A percentile compares a stretch with the other conserved stretches of the same genome.
Evolutionary conservation across 163 green algal species (phyloP).

Genomic region (Chlorella variabilis): DNA sequence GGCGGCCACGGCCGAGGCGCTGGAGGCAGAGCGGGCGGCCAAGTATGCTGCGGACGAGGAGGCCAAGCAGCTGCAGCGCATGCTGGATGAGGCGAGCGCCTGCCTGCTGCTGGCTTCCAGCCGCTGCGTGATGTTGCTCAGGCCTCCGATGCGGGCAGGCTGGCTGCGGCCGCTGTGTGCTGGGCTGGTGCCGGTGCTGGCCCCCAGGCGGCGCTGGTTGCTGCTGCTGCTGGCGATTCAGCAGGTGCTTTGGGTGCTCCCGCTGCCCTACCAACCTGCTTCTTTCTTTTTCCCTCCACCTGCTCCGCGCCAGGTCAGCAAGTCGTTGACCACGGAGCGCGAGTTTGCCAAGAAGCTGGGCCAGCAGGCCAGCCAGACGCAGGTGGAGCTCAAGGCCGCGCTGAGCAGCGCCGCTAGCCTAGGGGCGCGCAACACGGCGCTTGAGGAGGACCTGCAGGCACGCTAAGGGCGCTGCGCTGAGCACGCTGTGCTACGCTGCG

Average conservation of each 20-base stretch:
- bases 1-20: constrained; percentile 44
- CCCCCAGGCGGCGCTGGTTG: too few species aligned
- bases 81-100: constrained; percentile 42
- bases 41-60: constrained; percentile 59
- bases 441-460: constrained; percentile 21
- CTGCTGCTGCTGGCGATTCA: too few species aligned
- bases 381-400: constrained; percentile 37
- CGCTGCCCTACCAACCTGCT: too few species aligned
- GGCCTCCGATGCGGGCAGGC: too few species aligned
- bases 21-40: constrained; percentile 51
- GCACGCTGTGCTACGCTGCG: not conserved
- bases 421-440: not conserved
- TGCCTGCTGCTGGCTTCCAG: not conserved
- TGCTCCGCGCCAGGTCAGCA: constrained; percentile 36
- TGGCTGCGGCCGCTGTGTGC: too few species aligned
- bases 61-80: constrained; percentile 42
- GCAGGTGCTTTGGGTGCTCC: too few species aligned
- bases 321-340: constrained; percentile 29
- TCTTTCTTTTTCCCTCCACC: too few species aligned
- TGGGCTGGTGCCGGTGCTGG: too few species aligned
- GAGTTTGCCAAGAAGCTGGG: constrained; percentile 42
- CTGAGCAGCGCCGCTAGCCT: not conserved
- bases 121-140: too few species aligned
- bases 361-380: constrained; percentile 36
- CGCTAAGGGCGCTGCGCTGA: not conserved